Percentiles rank a stretch among this genome's conserved stretches.
Conservation (phyloP, 2,329 filamentous ascomycete genomes). For the Hymenoscyphus scutula region DNA sequence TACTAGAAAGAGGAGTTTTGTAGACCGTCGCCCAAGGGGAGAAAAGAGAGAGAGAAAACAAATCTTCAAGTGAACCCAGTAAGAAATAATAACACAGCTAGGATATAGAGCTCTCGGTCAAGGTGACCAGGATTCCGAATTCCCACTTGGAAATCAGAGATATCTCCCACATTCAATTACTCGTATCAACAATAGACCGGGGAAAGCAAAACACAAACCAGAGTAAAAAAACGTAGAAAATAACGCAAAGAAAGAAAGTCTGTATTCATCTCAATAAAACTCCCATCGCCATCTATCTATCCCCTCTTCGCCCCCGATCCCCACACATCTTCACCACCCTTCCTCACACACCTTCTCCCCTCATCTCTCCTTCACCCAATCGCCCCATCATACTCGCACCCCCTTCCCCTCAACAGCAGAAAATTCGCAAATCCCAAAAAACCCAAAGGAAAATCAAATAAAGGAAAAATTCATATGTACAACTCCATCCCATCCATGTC, state of each 20-base stretch:
- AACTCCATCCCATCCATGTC: neutral
- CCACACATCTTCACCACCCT: too few relatives aligned
- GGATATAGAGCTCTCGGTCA: too few relatives aligned
- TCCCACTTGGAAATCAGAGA: too few relatives aligned
- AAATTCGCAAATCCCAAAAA: neutral
- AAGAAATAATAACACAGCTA: too few relatives aligned
- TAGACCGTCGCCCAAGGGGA: too few relatives aligned
- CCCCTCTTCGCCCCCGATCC: neutral
- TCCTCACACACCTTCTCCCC: neutral
- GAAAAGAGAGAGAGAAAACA: too few relatives aligned
- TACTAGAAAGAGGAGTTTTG: too few relatives aligned
- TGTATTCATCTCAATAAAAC: neutral
- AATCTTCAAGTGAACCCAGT: too few relatives aligned
- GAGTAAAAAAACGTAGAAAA: neutral
- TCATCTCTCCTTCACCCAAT: too few relatives aligned
- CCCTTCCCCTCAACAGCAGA: neutral
- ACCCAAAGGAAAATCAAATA: neutral
- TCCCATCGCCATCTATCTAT: conserved; percentile 1
- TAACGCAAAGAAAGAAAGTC: neutral
- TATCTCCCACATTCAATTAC: neutral
- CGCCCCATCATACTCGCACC: too few relatives aligned
- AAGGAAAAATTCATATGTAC: neutral
- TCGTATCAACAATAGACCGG: too few relatives aligned
- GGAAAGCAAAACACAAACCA: neutral
- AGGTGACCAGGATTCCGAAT: too few relatives aligned